A percentile compares a stretch with the other conserved stretches of the same genome.
These are phyloP conservation scores for Podospora pseudocomata DNA, from an alignment of 495 filamentous ascomycete genomes.

Conservation along the genomic window DNA sequence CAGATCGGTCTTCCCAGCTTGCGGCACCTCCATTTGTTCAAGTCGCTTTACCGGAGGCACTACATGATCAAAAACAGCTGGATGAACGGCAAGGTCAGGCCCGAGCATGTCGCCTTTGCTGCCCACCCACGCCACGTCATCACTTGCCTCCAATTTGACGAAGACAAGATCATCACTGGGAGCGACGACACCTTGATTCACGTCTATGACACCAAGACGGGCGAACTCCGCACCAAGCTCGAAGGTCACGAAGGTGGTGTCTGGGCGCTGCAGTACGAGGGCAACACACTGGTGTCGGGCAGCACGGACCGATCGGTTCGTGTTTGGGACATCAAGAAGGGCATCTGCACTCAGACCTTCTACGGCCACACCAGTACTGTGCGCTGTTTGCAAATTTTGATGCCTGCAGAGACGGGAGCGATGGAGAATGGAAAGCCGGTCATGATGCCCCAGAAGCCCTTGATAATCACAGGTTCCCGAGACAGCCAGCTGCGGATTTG, in stretches of 20 bases:
- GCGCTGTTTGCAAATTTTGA: conserved; percentile 89
- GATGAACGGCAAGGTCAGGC: conserved; percentile 80
- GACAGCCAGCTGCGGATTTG: conserved; percentile 94
- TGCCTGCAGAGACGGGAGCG: conserved; percentile 74
- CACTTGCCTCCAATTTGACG: conserved; percentile 95
- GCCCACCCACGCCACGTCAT: conserved; percentile 96
- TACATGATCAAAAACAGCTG: conserved; percentile 84
- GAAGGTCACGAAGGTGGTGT: conserved; percentile 96
- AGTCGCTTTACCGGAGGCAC: conserved; percentile 91
- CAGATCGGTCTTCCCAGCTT: conserved; percentile 73
- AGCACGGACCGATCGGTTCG: conserved; percentile 94
- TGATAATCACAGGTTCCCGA: conserved; percentile 96
- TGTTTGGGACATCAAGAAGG: conserved; percentile 95
- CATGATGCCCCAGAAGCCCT: conserved; percentile 84
- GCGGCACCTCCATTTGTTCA: conserved; percentile 84
- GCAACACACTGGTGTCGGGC: conserved; percentile 90
- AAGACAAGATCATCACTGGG: conserved; percentile 95
- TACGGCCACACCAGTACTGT: conserved; percentile 98
- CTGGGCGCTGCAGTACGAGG: conserved; percentile 95
- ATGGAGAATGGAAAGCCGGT: conserved; percentile 68
- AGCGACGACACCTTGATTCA: conserved; percentile 98
- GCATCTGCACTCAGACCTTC: conserved; percentile 88
- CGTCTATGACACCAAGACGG: conserved; percentile 96
- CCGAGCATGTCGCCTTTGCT: conserved; percentile 92
- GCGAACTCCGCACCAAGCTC: conserved; percentile 73